Conservation (phyloP, 805 yeast species). For the Ogataea trehalophila region DNA sequence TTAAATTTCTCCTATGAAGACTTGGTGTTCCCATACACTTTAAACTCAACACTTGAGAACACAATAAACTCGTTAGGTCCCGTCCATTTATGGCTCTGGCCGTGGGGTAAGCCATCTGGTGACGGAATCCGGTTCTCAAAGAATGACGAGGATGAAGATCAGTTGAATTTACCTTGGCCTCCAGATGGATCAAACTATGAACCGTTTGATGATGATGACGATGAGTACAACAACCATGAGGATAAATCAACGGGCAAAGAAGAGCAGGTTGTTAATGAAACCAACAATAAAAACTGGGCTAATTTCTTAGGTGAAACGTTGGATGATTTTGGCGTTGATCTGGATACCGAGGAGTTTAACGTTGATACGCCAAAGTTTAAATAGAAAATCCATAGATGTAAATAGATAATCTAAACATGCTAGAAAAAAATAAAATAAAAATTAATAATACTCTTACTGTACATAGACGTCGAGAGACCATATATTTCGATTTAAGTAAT, state of each 20-base stretch:
- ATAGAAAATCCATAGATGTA: background rate
- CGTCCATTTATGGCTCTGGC: slow-evolving; percentile 59
- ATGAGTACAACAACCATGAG: too few relatives aligned
- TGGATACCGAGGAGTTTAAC: slow-evolving; percentile 44
- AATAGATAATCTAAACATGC: too few relatives aligned
- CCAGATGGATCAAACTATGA: slow-evolving; percentile 63
- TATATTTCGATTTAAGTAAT: too few relatives aligned
- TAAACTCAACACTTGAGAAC: slow-evolving; percentile 53
- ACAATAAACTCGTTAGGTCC: slow-evolving; percentile 54
- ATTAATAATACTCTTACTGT: too few relatives aligned
- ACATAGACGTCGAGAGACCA: too few relatives aligned
- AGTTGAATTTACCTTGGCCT: slow-evolving; percentile 83
- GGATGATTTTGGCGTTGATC: slow-evolving; percentile 84
- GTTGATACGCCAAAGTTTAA: slow-evolving; percentile 7
- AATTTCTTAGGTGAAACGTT: slow-evolving; percentile 82
- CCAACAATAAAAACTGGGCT: slow-evolving; percentile 41
- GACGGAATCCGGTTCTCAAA: slow-evolving; percentile 56
- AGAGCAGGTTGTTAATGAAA: slow-evolving; percentile 8
- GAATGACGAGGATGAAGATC: slow-evolving; percentile 54
- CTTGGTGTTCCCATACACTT: slow-evolving; percentile 79
- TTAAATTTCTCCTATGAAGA: slow-evolving; percentile 51
- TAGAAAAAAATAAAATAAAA: too few relatives aligned
- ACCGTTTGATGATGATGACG: slow-evolving; percentile 6
- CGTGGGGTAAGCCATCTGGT: slow-evolving; percentile 61
- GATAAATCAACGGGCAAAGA: background rate